Conservation (phyloP, 2,329 filamentous ascomycete species). For the Ustulina deusta region DNA sequence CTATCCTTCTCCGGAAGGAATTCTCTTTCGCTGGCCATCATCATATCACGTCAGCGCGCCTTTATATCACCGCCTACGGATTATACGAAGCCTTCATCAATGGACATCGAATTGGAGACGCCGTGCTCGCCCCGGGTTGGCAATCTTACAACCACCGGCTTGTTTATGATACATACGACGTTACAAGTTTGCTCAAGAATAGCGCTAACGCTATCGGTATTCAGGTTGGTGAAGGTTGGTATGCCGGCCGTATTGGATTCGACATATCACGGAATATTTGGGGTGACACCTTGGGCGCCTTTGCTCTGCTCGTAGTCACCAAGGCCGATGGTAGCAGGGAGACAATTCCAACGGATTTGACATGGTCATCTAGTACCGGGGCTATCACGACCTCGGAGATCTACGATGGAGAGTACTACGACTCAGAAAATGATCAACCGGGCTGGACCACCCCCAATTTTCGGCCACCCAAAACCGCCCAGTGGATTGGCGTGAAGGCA, state of each 20-base stretch:
- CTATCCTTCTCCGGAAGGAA: slow-evolving; percentile 51
- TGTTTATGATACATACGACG: slow-evolving; percentile 66
- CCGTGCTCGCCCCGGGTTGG: slow-evolving; percentile 64
- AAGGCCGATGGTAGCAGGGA: slow-evolving; percentile 36
- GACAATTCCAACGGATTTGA: slow-evolving; percentile 48
- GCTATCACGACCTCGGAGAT: slow-evolving; percentile 47
- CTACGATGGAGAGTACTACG: slow-evolving; percentile 51
- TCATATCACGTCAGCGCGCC: slow-evolving; percentile 53
- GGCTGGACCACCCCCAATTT: slow-evolving; percentile 43
- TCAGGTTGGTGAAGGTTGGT: slow-evolving; percentile 66
- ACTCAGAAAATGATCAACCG: slow-evolving; percentile 46
- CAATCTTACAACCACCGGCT: slow-evolving; percentile 62
- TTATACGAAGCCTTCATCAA: slow-evolving; percentile 63
- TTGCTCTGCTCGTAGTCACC: slow-evolving; percentile 50
- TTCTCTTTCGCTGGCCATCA: slow-evolving; percentile 47
- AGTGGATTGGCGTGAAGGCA: slow-evolving; percentile 50
- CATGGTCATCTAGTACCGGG: slow-evolving; percentile 48
- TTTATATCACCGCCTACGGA: slow-evolving; percentile 62
- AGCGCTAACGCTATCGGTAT: slow-evolving; percentile 58
- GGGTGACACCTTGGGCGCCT: slow-evolving; percentile 50
- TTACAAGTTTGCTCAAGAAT: slow-evolving; percentile 55
- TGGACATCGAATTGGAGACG: slow-evolving; percentile 55
- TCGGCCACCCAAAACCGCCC: slow-evolving; percentile 49
- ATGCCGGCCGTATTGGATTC: slow-evolving; percentile 55
- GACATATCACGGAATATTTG: slow-evolving; percentile 47